Base-by-base conservation (phyloP, 2,329 filamentous ascomycete species). In the Paecilomyces niveus region DNA sequence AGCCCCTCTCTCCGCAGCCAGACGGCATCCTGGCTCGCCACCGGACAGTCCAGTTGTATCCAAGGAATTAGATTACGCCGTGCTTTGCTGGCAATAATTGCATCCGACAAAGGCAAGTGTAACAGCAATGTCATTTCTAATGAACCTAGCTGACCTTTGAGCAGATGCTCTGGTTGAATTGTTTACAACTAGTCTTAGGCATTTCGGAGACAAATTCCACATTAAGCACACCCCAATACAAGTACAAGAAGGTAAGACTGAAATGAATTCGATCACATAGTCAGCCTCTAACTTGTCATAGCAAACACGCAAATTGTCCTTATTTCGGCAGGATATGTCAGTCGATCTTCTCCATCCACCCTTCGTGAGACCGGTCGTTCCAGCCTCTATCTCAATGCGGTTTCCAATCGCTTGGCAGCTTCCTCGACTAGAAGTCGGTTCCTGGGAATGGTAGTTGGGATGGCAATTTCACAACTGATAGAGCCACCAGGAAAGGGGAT, bases 401-500 rank as follows among this genome's bases (percentile, higher is more conserved):
- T 97, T 33, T 97, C 94, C 0, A 96, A 95, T 70, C 85, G 92
- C 24, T 83, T 99, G 6, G 85, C 86, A 11, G 84, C 91, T 15
- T 87, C 91, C 3, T 92, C 94, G 49, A 79, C 79, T 6, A 83
- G 87, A 63, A 87, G 89, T 15, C 85, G 92, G 18, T 90, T 96
- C 64, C 80, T 99, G 0, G 94, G 94, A 0, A 95, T 99, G 85
- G 80, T 89, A 1, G 86, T 96, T 32, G 94, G 90, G 3, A 91
- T 91, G 64, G 85, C 87, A 1, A 77, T 88, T 2, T 88, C 85
- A 0, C 76, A 77, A 53, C 74, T 96, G 54, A 78, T 85, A 13
- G 89, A 89, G 64, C 78, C 82, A 58, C 82, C 81, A 26, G 88
- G 88, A 8, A 88, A 87, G 58, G 85, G 81, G 57, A 85, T 99